phyloP scores from a whole-genome alignment of 2,329 filamentous ascomycete species.

The Cercospora berteroae region DNA sequence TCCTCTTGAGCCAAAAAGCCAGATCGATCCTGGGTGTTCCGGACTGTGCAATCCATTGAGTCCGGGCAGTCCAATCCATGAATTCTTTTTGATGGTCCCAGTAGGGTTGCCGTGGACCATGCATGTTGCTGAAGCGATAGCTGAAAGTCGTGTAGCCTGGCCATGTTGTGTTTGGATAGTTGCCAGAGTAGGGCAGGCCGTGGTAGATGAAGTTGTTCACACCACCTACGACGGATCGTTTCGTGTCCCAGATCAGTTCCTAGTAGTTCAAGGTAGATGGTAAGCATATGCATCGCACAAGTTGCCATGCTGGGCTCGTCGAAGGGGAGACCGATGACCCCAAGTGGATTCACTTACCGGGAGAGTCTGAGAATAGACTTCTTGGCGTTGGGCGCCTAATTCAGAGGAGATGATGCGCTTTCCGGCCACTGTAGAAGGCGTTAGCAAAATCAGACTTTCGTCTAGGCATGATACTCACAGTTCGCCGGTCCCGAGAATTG shows the following conservation, averaged over 20 bases:
- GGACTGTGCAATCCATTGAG: conserved; percentile 41
- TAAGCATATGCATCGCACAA: background rate
- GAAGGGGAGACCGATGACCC: background rate
- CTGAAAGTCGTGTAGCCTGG: conserved; percentile 48
- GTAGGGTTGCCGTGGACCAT: conserved; percentile 42
- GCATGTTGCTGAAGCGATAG: conserved; percentile 46
- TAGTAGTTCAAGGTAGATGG: background rate
- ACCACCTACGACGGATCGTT: conserved; percentile 42
- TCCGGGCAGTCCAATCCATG: conserved; percentile 42
- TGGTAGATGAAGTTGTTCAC: conserved; percentile 50
- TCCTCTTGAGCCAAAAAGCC: conserved; percentile 41
- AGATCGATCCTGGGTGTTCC: conserved; percentile 46
- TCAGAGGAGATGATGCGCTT: conserved; percentile 38
- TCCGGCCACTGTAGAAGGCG: conserved; percentile 23
- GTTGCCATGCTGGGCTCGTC: too few species aligned
- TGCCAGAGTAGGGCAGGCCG: conserved; percentile 43
- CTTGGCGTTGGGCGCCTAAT: conserved; percentile 33
- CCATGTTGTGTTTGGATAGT: conserved; percentile 51
- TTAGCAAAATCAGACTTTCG: background rate
- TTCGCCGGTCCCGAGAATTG: conserved; percentile 39
- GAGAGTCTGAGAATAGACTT: conserved; percentile 34
- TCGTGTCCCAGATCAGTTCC: conserved; percentile 40
- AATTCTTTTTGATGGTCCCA: conserved; percentile 43
- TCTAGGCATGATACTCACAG: conserved; percentile 11
- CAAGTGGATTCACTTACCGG: conserved; percentile 12